These are phyloP conservation scores for Penicillium subrubescens DNA, from an alignment of 495 filamentous ascomycete species.

Conservation along the genomic window DNA sequence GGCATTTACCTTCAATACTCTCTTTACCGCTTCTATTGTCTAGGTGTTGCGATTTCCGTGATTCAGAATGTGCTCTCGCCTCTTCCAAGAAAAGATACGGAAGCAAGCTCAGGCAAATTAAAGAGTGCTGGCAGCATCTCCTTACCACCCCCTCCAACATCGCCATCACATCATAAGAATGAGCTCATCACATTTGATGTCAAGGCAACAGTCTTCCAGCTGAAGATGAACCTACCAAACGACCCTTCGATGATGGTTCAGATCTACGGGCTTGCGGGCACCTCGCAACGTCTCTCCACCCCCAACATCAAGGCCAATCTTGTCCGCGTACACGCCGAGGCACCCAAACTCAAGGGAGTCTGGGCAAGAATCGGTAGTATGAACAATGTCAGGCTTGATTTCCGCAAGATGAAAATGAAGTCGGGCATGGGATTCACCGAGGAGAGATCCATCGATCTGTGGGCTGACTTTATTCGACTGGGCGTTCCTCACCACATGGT, in stretches of 20 bases:
- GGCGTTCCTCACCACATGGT: slow-evolving; percentile 94
- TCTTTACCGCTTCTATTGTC: slow-evolving; percentile 89
- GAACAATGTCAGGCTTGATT: slow-evolving; percentile 75
- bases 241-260: slow-evolving; percentile 92
- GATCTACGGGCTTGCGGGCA: slow-evolving; percentile 75
- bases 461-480: slow-evolving; percentile 80
- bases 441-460: slow-evolving; percentile 83
- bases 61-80: slow-evolving; percentile 72
- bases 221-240: slow-evolving; percentile 84
- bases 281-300: slow-evolving; percentile 79
- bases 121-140: slow-evolving; percentile 22
- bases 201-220: slow-evolving; percentile 74
- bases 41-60: slow-evolving; percentile 77
- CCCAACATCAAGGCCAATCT: slow-evolving; percentile 78
- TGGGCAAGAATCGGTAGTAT: slow-evolving; percentile 87
- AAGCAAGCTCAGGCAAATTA: slow-evolving; percentile 10
- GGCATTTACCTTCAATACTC: slow-evolving; percentile 86
- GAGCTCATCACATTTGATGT: slow-evolving; percentile 84
- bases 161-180: slow-evolving; percentile 34
- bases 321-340: slow-evolving; percentile 80
- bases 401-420: slow-evolving; percentile 73
- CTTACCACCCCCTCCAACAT: slow-evolving; percentile 32
- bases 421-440: slow-evolving; percentile 60
- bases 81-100: slow-evolving; percentile 26
- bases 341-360: slow-evolving; percentile 73